Base-by-base conservation (phyloP, 139 green algal genomes). In the Chlorella sorokiniana region DNA sequence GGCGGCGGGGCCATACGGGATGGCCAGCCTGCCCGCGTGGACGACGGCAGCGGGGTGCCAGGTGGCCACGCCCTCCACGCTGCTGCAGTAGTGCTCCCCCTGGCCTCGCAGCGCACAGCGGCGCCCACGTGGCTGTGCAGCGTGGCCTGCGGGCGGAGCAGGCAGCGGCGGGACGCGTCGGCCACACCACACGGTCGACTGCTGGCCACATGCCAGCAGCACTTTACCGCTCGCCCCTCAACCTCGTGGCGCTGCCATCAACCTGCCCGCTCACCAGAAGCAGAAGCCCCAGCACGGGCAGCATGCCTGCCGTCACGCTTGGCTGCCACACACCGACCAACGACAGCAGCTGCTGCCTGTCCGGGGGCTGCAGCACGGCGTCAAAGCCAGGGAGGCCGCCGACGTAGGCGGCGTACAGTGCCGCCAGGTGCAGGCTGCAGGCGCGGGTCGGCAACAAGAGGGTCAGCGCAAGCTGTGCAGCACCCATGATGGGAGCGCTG, bases 251-350 rank as follows among this genome's bases (percentile, higher is more conserved):
- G n/a, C n/a, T n/a, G n/a, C n/a, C n/a, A n/a, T n/a, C n/a, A n/a
- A n/a, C n/a, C n/a, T n/a, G n/a, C n/a, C n/a, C n/a, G n/a, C 82
- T 68, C 56, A 88, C 86, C 83, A 86, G n/a, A 33, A 87, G 69
- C 37, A 90, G 65, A 7, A 77, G 37, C 10, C 62, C 63, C 29
- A 88, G 62, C 31, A 89, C 51, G 35, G 86, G 84, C 29, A 87
- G 67, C 71, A 90, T 85, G 48, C 31, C 70, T 2, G 5, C 25
- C 4, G n/a, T 23, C 40, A 79, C 18, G 23, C n/a, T 29, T 1
- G 79, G 78, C 9, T 81, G 42, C 83, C 74, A 78, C 56, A 85
- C 25, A 5, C 86, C 86, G n/a, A 90, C n/a, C 0, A 65, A 7
- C 25, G 48, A 1, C 72, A 90, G 61, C 18, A 69, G 44, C 9